Evolutionary conservation across 345 rosid genomes (phyloP).

Genomic region (Populus deltoides): DNA sequence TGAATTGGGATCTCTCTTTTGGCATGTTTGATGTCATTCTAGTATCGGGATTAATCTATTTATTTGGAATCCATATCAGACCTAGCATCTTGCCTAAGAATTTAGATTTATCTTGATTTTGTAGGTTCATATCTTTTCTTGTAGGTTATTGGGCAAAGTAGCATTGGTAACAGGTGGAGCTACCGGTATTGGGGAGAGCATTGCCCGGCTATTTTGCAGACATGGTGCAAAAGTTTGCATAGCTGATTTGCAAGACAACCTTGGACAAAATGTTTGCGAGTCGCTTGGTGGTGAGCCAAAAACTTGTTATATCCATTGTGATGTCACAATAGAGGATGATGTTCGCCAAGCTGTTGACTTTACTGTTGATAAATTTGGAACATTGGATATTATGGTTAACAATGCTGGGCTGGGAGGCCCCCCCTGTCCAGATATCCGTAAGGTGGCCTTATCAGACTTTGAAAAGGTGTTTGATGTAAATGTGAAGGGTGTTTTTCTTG

Average conservation of each 20-base stretch:
- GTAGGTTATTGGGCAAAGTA: constrained; percentile 68
- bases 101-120: no score
- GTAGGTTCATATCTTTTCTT: background rate
- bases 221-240: constrained; percentile 83
- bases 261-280: constrained; percentile 47
- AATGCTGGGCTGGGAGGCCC: constrained; percentile 70
- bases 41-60: no score
- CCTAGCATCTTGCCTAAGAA: no score
- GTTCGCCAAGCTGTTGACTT: constrained; percentile 62
- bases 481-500: constrained; percentile 74
- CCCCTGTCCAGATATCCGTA: constrained; percentile 71
- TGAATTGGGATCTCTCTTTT: no score
- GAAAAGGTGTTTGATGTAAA: constrained; percentile 70
- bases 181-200: constrained; percentile 86
- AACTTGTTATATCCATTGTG: constrained; percentile 58
- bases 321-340: constrained; percentile 68
- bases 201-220: constrained; percentile 60
- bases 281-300: constrained; percentile 40
- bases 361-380: constrained; percentile 50
- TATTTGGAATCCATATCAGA: no score
- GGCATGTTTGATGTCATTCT: no score
- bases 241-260: constrained; percentile 61
- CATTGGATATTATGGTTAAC: constrained; percentile 71
- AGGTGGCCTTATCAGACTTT: constrained; percentile 42
- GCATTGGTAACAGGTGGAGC: constrained; percentile 89